A percentile compares a stretch with the other conserved stretches of the same genome.
Conservation (phyloP, 2,329 filamentous ascomycete genomes). For the Geosmithia morbida region DNA sequence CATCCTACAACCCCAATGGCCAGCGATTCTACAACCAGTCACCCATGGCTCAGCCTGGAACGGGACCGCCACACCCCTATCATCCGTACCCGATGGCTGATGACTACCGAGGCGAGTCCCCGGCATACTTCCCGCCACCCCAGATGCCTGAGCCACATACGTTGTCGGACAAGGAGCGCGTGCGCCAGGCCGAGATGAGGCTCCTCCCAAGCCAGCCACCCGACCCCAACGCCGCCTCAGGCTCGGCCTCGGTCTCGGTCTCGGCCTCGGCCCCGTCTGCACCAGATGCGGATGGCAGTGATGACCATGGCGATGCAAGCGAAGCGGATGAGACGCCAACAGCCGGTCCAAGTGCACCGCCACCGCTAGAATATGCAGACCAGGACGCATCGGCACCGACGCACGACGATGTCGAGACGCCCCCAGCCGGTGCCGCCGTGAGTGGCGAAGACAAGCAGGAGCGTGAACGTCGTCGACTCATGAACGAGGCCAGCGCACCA, state of each 20-base stretch:
- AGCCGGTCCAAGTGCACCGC: constrained; percentile 4
- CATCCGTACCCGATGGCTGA: constrained; percentile 2
- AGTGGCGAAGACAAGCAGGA: constrained; percentile 63
- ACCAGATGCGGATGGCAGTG: not conserved
- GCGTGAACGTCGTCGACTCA: constrained; percentile 50
- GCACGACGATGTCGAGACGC: constrained; percentile 24
- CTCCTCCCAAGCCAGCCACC: constrained; percentile 67
- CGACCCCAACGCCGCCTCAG: constrained; percentile 4
- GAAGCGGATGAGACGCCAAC: constrained; percentile 25
- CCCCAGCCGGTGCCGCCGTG: constrained; percentile 15
- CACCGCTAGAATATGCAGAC: constrained; percentile 8
- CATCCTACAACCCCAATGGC: constrained; percentile 15
- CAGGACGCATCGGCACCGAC: constrained; percentile 28
- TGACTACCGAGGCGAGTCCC: constrained; percentile 11
- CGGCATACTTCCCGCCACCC: constrained; percentile 45
- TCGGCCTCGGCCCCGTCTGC: not conserved
- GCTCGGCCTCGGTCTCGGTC: constrained; percentile 4
- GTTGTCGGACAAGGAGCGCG: constrained; percentile 68
- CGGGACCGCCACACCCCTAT: constrained; percentile 3
- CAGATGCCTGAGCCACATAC: constrained; percentile 42
- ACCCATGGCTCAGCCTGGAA: not conserved
- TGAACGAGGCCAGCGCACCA: constrained; percentile 50
- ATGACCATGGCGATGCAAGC: not conserved
- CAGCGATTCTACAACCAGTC: constrained; percentile 3
- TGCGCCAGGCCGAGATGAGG: constrained; percentile 62